Percentiles rank a stretch among this genome's conserved stretches.
Evolutionary conservation across 257 asterid genomes (phyloP).

Genomic region (Solanum bulbocastanum): DNA sequence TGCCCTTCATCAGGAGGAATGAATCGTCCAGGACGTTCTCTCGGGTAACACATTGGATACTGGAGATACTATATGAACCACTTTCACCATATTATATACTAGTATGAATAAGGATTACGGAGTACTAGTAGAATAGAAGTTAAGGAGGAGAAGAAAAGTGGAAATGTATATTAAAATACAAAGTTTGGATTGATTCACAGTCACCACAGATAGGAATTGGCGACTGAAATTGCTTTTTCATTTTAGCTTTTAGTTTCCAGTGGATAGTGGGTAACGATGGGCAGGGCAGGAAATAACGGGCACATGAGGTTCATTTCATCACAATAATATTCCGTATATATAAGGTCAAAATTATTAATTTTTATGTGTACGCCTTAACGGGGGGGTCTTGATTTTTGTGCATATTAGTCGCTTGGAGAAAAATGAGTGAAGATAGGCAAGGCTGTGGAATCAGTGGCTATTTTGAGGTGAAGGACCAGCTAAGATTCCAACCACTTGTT

Average conservation of each 20-base stretch:
- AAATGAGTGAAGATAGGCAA: not conserved
- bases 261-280: not conserved
- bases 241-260: not conserved
- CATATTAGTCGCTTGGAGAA: not conserved
- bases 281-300: not conserved
- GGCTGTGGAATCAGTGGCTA: not conserved
- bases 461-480: not conserved
- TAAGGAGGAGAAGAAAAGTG: not conserved
- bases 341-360: not conserved
- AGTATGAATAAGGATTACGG: not conserved
- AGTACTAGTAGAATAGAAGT: not conserved
- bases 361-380: not conserved
- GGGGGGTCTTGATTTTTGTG: not conserved
- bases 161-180: not conserved
- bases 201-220: not conserved
- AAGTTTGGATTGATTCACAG: not conserved
- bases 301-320: not conserved
- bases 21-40: not conserved
- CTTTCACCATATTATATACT: not conserved
- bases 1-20: not conserved
- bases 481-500: not conserved
- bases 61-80: not conserved
- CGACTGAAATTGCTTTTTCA: not conserved
- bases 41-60: not conserved
- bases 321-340: not conserved